Conservation (phyloP, 139 green algal species). For the Volvox reticuliferus region DNA sequence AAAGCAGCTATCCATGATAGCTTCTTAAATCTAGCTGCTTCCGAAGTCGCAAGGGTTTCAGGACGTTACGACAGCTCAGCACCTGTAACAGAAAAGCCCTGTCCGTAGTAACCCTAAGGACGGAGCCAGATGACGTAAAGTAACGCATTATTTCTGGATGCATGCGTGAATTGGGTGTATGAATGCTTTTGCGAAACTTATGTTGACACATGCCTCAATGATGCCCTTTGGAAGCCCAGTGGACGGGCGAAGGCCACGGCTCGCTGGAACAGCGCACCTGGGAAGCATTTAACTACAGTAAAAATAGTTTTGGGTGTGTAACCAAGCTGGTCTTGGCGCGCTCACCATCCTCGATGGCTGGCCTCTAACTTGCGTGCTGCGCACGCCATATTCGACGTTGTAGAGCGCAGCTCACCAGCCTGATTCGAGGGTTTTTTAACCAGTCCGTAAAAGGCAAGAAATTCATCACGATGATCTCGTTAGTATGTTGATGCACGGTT, state of each 20-base stretch:
- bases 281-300: not conserved
- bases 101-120: not conserved
- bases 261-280: not conserved
- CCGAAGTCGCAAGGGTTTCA: not conserved
- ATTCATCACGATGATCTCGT: not conserved
- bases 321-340: not conserved
- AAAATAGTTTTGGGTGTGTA: not conserved
- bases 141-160: too few species aligned
- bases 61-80: not conserved
- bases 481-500: not conserved
- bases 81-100: not conserved
- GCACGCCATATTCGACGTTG: slow-evolving; percentile 2
- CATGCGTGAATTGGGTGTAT: too few species aligned
- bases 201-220: not conserved
- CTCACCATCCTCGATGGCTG: slow-evolving; percentile 3
- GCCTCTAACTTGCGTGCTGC: not conserved
- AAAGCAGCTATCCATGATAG: too few species aligned
- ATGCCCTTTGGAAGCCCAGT: not conserved
- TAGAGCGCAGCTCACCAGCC: not conserved
- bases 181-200: not conserved
- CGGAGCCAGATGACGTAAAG: too few species aligned
- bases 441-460: too few species aligned
- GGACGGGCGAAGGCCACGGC: not conserved
- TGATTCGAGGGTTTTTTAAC: not conserved
- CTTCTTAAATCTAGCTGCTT: not conserved